Base-by-base conservation (phyloP, 1,284 basidiomycete species). In the Tremellales sp. region DNA sequence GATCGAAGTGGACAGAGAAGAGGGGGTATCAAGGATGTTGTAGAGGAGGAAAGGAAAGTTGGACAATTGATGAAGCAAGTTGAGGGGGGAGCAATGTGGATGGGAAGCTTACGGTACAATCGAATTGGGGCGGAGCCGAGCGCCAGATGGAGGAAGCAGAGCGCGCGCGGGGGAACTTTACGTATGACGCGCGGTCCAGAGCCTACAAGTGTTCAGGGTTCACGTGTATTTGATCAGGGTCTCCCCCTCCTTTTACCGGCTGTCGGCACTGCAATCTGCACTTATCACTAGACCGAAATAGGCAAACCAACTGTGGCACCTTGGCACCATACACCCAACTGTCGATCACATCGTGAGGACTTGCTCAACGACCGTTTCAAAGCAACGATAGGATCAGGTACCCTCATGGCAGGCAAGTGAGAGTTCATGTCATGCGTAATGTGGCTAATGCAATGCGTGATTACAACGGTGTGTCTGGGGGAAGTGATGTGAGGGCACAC, bases 1-100 rank as follows among this genome's bases (percentile, higher is more conserved):
- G 17, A 46, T 31, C 15, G 44, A 46, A 39, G 42, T 19, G 39
- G 8, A 27, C n/a, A n/a, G 15, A 26, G 47, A 36, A 17, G 33
- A 17, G 33, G 4, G 13, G 33, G 15, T 31, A 15, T 31, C n/a
- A 31, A 15, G 19, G 33, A 36, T 13, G 15, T n/a, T 36, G 33
- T 36, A 36, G 19, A 17, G 19, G 13, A 36, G 33, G 19, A 15
- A 36, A 17, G 19, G 33, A 15, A 15, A 7, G 33, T n/a, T 5
- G 13, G 33, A 36, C 15, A 7, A 36, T 15, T 5, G 5, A 36
- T 36, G 33, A 17, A 36, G 33, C 33, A n/a, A 17, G 19, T 36
- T n/a, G 33, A 36, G 15, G 33, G 33, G 29, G 29, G 15, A n/a
- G n/a, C n/a, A n/a, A n/a, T n/a, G n/a, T n/a, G n/a, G n/a, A n/a